Base-by-base conservation (phyloP, 495 filamentous ascomycete genomes). In the Darksidea phi region DNA sequence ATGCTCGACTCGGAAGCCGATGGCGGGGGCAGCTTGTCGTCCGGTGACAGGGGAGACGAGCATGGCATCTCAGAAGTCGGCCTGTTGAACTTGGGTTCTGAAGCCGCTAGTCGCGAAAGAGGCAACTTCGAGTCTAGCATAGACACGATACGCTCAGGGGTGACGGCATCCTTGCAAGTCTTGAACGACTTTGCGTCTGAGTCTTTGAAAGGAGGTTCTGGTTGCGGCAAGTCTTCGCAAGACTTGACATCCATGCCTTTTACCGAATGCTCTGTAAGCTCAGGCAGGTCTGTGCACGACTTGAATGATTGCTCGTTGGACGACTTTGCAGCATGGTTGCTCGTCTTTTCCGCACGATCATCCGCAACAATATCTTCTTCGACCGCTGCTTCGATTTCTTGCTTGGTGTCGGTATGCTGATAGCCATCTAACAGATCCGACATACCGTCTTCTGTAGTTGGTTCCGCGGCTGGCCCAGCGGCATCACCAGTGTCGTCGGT, bases 291-390 rank as follows among this genome's bases (percentile, higher is more conserved):
- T 25, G 42, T 56, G 36, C 64, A 67, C 5, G 64, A 58, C 43
- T 67, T 63, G 64, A 59, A 63, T 15, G 64, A 67, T 38, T 67
- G 54, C 13, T 48, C 59, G 21, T 63, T 54, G 12, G 59, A 67
- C 3, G 59, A 54, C 55, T 67, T 67, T 20, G 59, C 34, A 21
- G 59, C 34, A 23, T 63, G 59, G 25, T 52, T 52, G 47, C 38
- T 51, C 49, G 34, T 59, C 23, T 41, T 36, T 3, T 60, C 63
- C 8, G 18, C 17, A 7, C 23, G 5, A 3, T 60, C 55, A 18
- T 60, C 63, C 25, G 21, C 17, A 34, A 11, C 8, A 37, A 15
- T 11, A 24, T 49, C 23, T 13, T 21, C 2, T 32, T 32, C 24
- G 12, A n/a, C 10, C n/a, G 24, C 18, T n/a, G 15, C 7, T 17